A percentile compares a stretch with the other conserved stretches of the same genome.
These are phyloP conservation scores for Acacia confusa DNA, from an alignment of 306 rosid species.

Conservation along the genomic window DNA sequence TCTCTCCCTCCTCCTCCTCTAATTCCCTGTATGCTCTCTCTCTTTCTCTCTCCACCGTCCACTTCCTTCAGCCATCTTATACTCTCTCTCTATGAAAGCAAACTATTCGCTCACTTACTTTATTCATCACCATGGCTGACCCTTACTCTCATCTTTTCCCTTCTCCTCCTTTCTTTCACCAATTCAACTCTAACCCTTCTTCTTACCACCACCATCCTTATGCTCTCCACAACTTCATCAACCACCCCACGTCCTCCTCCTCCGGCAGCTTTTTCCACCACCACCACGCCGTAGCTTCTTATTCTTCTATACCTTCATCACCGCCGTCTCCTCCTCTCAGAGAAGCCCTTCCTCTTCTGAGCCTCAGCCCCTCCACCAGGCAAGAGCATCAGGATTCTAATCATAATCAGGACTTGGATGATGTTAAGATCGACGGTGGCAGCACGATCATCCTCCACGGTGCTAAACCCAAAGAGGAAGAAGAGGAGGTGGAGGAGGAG, in stretches of 20 bases:
- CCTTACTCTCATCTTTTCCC: slow-evolving; percentile 47
- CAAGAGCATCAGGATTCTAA: slow-evolving; percentile 9
- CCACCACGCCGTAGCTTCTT: not conserved
- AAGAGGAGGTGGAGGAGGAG: slow-evolving; percentile 16
- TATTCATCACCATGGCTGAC: slow-evolving; percentile 45
- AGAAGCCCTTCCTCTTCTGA: slow-evolving; percentile 77
- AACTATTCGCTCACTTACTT: slow-evolving; percentile 48
- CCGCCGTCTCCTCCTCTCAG: slow-evolving; percentile 83
- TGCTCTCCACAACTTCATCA: slow-evolving; percentile 30
- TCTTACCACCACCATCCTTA: slow-evolving; percentile 11
- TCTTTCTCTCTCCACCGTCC: slow-evolving; percentile 63
- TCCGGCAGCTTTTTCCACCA: slow-evolving; percentile 16
- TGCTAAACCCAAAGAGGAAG: not conserved
- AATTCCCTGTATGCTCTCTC: not conserved
- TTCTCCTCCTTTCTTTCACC: slow-evolving; percentile 36
- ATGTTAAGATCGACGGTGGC: not conserved
- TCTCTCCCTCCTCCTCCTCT: not conserved
- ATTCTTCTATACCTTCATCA: not conserved
- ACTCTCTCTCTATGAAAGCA: slow-evolving; percentile 60
- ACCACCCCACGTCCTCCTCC: not conserved
- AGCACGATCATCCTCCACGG: not conserved
- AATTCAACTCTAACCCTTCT: slow-evolving; percentile 30
- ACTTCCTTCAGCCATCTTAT: slow-evolving; percentile 84
- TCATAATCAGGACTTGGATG: not conserved
- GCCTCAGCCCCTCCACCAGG: slow-evolving; percentile 56